phyloP scores from a whole-genome alignment of 306 rosid species.

The Malus fusca region DNA sequence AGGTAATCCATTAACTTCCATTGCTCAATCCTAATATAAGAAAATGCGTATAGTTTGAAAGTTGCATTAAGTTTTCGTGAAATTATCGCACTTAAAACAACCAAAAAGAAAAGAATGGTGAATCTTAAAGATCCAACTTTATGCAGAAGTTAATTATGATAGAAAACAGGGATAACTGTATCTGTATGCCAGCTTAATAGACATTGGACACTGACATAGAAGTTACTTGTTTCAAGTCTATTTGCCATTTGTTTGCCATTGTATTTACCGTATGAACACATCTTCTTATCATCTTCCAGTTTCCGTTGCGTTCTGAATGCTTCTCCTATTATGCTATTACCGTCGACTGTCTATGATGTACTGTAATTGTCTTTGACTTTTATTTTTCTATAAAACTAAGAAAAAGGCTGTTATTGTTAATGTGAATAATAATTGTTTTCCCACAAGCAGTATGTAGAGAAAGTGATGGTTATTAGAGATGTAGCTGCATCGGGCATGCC shows the following conservation, averaged over 20 bases:
- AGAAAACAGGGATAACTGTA: neutral
- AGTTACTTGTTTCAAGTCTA: neutral
- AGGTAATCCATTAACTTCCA: slow-evolving; percentile 35
- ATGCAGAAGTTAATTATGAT: neutral
- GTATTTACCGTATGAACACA: neutral
- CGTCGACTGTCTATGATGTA: neutral
- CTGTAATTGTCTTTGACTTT: slow-evolving; percentile 2
- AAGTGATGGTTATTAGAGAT: slow-evolving; percentile 53
- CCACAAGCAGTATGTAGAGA: slow-evolving; percentile 67
- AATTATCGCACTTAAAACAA: neutral
- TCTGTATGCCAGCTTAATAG: neutral
- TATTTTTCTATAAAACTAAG: neutral
- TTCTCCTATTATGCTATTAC: neutral
- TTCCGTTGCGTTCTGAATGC: neutral
- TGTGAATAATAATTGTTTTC: slow-evolving; percentile 15
- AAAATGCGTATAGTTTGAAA: neutral
- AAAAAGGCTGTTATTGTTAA: neutral
- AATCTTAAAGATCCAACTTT: neutral
- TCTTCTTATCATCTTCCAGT: neutral
- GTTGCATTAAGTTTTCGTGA: neutral
- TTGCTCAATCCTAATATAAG: neutral
- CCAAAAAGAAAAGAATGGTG: neutral
- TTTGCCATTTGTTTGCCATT: neutral
- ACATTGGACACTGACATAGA: neutral
- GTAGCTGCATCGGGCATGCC: slow-evolving; percentile 29